Evolutionary conservation across 495 filamentous ascomycete genomes (phyloP).

Genomic region (Hypoxylon cercidicola): DNA sequence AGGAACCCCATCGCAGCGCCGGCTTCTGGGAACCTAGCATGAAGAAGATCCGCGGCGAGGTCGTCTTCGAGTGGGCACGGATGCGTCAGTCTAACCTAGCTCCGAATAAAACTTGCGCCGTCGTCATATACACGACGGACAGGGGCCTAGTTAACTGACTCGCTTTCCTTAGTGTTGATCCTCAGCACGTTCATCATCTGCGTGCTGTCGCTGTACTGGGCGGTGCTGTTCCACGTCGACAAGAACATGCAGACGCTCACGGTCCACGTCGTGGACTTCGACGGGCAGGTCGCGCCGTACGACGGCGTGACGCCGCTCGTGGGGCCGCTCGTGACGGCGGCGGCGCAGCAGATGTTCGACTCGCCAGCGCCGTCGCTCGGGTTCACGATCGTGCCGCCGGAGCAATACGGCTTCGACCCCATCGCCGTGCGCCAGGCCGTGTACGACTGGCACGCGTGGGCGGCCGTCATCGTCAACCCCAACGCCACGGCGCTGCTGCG

Average conservation of each 20-base stretch:
- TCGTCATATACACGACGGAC: neutral
- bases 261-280: slow-evolving; percentile 75
- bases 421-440: slow-evolving; percentile 68
- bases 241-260: slow-evolving; percentile 58
- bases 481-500: slow-evolving; percentile 72
- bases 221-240: slow-evolving; percentile 61
- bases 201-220: slow-evolving; percentile 72
- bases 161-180: slow-evolving; percentile 56
- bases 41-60: slow-evolving; percentile 57
- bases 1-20: slow-evolving; percentile 53
- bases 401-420: slow-evolving; percentile 67
- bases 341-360: slow-evolving; percentile 49
- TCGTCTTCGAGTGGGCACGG: slow-evolving; percentile 53
- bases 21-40: slow-evolving; percentile 63
- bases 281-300: slow-evolving; percentile 66
- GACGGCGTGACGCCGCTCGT: slow-evolving; percentile 60
- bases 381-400: slow-evolving; percentile 60
- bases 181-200: slow-evolving; percentile 64
- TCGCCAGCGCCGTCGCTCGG: slow-evolving; percentile 56
- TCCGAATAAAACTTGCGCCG: neutral
- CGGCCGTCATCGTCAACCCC: slow-evolving; percentile 71
- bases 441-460: slow-evolving; percentile 71
- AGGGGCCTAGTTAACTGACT: too few relatives aligned
- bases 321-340: slow-evolving; percentile 64
- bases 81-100: slow-evolving; percentile 48